A percentile compares a stretch with the other conserved stretches of the same genome.
Conservation (phyloP, 2,329 filamentous ascomycete species). For the Penicillium sp. region DNA sequence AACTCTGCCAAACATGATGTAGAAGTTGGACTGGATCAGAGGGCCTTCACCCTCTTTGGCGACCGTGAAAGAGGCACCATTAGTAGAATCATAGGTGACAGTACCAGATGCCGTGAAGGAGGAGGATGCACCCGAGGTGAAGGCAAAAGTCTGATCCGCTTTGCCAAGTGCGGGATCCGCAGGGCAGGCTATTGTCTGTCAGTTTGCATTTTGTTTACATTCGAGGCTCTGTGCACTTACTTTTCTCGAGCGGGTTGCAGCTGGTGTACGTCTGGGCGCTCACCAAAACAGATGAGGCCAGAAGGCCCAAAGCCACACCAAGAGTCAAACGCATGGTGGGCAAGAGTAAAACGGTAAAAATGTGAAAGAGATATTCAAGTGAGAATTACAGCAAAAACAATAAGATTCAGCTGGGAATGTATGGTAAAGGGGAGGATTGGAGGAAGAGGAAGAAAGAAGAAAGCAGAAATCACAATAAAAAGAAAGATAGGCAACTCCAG, state of each 20-base stretch:
- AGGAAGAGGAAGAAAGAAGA: slow-evolving; percentile 4
- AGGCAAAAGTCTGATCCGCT: slow-evolving; percentile 74
- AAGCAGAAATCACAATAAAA: slow-evolving; percentile 8
- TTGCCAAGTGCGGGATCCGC: slow-evolving; percentile 77
- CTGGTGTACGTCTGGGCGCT: slow-evolving; percentile 45
- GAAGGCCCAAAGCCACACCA: slow-evolving; percentile 27
- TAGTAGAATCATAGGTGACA: slow-evolving; percentile 66
- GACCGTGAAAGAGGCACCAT: slow-evolving; percentile 82
- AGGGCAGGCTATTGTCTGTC: slow-evolving; percentile 57
- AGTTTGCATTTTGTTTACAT: slow-evolving; percentile 9
- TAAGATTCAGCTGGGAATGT: neutral
- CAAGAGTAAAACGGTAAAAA: neutral
- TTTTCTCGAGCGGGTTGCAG: slow-evolving; percentile 44
- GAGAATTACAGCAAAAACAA: neutral
- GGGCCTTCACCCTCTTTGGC: slow-evolving; percentile 76
- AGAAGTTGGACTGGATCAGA: slow-evolving; percentile 85
- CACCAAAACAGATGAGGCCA: slow-evolving; percentile 29
- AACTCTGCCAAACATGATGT: slow-evolving; percentile 98
- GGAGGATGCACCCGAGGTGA: slow-evolving; percentile 72
- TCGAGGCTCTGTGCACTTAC: slow-evolving; percentile 27
- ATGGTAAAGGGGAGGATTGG: neutral
- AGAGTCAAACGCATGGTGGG: slow-evolving; percentile 35
- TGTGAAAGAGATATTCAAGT: neutral
- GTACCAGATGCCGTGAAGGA: slow-evolving; percentile 71
- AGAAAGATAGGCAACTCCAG: slow-evolving; percentile 4